These are phyloP conservation scores for Fagopyrum esculentum DNA, from an alignment of 148 eudicot species.

Conservation along the genomic window DNA sequence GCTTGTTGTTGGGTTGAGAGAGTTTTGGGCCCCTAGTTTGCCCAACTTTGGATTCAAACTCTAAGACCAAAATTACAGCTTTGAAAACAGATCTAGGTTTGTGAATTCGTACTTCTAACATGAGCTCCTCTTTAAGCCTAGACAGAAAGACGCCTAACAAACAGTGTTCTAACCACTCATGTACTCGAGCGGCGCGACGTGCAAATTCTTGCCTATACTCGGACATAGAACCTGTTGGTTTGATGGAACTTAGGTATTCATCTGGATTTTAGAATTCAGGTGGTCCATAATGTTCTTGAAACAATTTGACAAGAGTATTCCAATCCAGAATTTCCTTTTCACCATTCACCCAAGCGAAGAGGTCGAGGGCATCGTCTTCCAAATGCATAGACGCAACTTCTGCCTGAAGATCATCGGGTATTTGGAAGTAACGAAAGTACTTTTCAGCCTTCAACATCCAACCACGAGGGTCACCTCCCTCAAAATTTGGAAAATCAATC, in stretches of 20 bases:
- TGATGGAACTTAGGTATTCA: no score
- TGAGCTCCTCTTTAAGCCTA: no score
- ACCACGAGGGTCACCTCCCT: not conserved
- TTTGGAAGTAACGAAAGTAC: not conserved
- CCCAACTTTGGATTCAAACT: not conserved
- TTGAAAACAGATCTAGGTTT: no score
- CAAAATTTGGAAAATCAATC: not conserved
- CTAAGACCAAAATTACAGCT: not conserved
- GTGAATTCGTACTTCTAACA: no score
- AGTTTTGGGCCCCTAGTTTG: not conserved
- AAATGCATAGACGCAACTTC: not conserved
- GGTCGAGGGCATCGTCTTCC: not conserved
- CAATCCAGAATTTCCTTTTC: not conserved
- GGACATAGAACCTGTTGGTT: no score
- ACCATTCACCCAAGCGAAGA: not conserved
- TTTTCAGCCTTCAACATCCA: not conserved
- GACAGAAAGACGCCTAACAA: no score
- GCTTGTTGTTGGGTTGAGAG: not conserved
- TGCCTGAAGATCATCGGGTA: not conserved
- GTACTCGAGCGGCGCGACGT: no score
- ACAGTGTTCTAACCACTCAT: no score
- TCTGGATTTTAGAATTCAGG: no score
- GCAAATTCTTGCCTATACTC: no score
- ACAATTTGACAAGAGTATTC: not conserved
- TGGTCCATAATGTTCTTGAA: no score